Evolutionary conservation across 2,329 filamentous ascomycete genomes (phyloP), one percentile per base, ranked within the genome.

Genomic region (Trichoderma breve): DNA sequence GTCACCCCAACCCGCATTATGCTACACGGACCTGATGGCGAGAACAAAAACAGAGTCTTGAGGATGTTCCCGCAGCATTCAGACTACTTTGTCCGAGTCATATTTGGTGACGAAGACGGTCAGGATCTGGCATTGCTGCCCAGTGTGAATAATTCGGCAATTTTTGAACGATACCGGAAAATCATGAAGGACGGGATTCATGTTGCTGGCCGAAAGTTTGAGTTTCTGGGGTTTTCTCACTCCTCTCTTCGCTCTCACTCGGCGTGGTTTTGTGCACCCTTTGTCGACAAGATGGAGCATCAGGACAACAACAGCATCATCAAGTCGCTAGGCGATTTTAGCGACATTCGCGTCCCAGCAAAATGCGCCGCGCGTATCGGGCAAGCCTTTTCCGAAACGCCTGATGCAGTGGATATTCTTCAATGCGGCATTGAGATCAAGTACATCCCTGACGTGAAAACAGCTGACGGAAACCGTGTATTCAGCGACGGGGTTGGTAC

Each of bases 401-500:
- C 88, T 2, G 90, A 85, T 55, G 88, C 91, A 0, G 82, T 95
- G 0, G 79, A 84, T 0, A 79, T 91, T 15, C 34, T 80, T 39
- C 80, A 81, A 67, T 75, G 79, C 15, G 73, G 74, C 0, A 84
- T 86, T 67, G 75, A 26, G 1, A 75, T 79, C 6, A 63, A 73
- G 0, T 58, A 73, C 1, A 84, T 90, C 0, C 74, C 78, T 0
- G 90, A 93, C 72, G 82, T 93, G 1, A 83, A 86, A 72, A 86
- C 82, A 2, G 57, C 63, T 0, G 81, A 83, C 36, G 80, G 86
- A 12, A 82, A 80, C 0, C 86, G 90, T 5, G 85, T 90, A 0
- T 97, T 96, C 78, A 94, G 91, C 73, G 93, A 96, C 77, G 93
- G 93, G 1, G 91, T 93, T 1, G 93, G 93, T 0, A 93, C 89